phyloP scores from a whole-genome alignment of 805 yeast genomes.

The Clavispora carvajalis region DNA sequence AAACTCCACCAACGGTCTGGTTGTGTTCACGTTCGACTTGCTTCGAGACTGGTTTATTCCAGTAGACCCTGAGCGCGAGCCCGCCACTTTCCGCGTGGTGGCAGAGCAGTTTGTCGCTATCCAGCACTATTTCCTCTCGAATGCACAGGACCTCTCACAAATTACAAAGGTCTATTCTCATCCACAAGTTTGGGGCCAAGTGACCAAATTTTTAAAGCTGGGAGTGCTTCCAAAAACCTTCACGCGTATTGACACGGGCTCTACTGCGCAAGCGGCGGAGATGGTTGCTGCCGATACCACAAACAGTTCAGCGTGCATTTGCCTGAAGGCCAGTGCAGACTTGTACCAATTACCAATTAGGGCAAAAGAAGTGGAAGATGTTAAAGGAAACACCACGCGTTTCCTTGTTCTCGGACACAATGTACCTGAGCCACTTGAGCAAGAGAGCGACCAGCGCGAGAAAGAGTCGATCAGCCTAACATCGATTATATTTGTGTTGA shows the following conservation, averaged over 20 bases:
- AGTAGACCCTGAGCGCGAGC: constrained; percentile 3
- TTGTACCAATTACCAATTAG: constrained; percentile 8
- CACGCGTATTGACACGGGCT: constrained; percentile 57
- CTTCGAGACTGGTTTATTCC: constrained; percentile 60
- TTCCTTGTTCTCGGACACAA: constrained; percentile 59
- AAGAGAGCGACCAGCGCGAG: constrained; percentile 1
- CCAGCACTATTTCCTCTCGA: constrained; percentile 66
- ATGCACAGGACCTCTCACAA: constrained; percentile 36
- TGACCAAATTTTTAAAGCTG: constrained; percentile 48
- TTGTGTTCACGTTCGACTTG: constrained; percentile 77
- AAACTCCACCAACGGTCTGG: constrained; percentile 93
- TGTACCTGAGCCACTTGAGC: constrained; percentile 4
- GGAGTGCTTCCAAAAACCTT: constrained; percentile 28
- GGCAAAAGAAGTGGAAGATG: constrained; percentile 58
- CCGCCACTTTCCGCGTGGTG: constrained; percentile 44
- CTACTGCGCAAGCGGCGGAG: constrained; percentile 85
- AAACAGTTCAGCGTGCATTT: constrained; percentile 38
- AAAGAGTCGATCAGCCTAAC: constrained; percentile 30
- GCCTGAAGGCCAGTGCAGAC: constrained; percentile 13
- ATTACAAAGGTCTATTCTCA: constrained; percentile 73
- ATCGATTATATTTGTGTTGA: constrained; percentile 60
- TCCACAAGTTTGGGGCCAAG: constrained; percentile 98
- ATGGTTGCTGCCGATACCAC: constrained; percentile 37
- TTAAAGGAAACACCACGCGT: constrained; percentile 73
- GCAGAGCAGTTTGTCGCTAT: constrained; percentile 82